Evolutionary conservation across 139 green algal genomes (phyloP).

Genomic region (Asterochloris erici): DNA sequence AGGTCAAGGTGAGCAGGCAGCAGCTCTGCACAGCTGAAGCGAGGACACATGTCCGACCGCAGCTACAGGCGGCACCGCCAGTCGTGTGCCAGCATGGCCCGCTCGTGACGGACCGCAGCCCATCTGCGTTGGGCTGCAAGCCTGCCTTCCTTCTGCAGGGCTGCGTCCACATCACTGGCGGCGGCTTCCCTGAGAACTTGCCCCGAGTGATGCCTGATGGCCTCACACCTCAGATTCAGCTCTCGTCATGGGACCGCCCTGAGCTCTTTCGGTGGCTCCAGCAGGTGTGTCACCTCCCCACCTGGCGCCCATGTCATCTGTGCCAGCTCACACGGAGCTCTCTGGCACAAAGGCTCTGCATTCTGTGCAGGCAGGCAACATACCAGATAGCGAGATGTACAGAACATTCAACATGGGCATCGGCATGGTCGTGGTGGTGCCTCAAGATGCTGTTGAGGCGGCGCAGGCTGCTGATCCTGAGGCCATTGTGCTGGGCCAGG

Average conservation of each 20-base stretch:
- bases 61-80: not conserved
- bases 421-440: slow-evolving; percentile 87
- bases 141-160: slow-evolving; percentile 39
- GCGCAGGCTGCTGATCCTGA: slow-evolving; percentile 11
- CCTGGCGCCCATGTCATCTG: not conserved
- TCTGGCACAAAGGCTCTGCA: not conserved
- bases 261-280: slow-evolving; percentile 80
- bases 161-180: slow-evolving; percentile 97
- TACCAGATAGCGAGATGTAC: slow-evolving; percentile 89
- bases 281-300: slow-evolving; percentile 23
- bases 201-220: slow-evolving; percentile 90
- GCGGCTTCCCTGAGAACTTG: slow-evolving; percentile 97
- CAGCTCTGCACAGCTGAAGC: not conserved
- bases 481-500: slow-evolving; percentile 38
- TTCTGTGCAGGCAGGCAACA: slow-evolving; percentile 56
- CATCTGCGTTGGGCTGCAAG: not conserved
- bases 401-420: slow-evolving; percentile 98
- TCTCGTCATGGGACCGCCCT: slow-evolving; percentile 63
- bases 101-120: not conserved
- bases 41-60: not conserved
- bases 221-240: slow-evolving; percentile 51
- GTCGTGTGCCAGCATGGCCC: not conserved
- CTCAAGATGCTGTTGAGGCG: slow-evolving; percentile 39
- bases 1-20: slow-evolving; percentile 24
- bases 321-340: not conserved